phyloP scores from a whole-genome alignment of 2,329 filamentous ascomycete species.

The Hypoxylon sp. region DNA sequence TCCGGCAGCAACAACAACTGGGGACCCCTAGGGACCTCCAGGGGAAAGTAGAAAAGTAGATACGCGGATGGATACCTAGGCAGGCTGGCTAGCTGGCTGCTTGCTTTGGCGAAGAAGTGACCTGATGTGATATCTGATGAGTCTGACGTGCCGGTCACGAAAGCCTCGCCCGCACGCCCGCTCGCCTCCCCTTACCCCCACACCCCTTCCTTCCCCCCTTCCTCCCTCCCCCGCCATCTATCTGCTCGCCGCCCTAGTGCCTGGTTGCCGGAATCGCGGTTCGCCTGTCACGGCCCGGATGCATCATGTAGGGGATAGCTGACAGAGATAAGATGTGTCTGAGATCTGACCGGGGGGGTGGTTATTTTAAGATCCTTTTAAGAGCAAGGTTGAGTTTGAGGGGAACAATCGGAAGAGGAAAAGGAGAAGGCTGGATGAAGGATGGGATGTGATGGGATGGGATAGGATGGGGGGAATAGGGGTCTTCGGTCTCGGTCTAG shows the following conservation, averaged over 20 bases:
- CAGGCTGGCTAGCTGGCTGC: neutral
- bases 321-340: slow-evolving; percentile 14
- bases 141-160: neutral
- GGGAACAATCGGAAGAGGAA: neutral
- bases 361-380: slow-evolving; percentile 4
- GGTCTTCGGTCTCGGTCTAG: slow-evolving; percentile 13
- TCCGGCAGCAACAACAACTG: neutral
- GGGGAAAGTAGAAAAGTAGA: neutral
- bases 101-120: neutral
- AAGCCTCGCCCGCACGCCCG: slow-evolving; percentile 1
- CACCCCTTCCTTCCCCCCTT: no score
- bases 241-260: neutral
- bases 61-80: neutral
- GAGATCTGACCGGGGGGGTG: slow-evolving; percentile 13
- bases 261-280: slow-evolving; percentile 11
- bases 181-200: neutral
- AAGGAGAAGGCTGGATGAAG: neutral
- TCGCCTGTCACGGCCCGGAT: slow-evolving; percentile 29
- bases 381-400: neutral
- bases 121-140: slow-evolving; percentile 1
- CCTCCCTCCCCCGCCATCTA: neutral
- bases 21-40: neutral
- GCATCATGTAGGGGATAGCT: slow-evolving; percentile 15
- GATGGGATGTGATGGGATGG: neutral
- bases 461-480: slow-evolving; percentile 2